These are phyloP conservation scores for Cymodocea nodosa DNA, from an alignment of 116 monocot species.

Conservation along the genomic window DNA sequence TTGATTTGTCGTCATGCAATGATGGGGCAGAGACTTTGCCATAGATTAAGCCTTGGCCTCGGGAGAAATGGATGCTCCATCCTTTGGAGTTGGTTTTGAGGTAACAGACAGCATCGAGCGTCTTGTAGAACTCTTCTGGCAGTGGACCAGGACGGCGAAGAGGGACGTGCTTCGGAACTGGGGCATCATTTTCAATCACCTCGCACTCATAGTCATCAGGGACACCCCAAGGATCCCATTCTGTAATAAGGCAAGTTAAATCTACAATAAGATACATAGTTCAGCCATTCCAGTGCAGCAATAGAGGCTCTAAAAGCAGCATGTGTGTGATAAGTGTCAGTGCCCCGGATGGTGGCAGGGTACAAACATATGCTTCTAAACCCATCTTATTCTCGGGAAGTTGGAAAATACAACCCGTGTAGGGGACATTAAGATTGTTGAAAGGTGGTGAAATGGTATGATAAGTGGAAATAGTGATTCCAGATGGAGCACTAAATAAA, in stretches of 20 bases:
- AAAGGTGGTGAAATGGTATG: too few relatives aligned
- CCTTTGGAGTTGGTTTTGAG: constrained; percentile 3
- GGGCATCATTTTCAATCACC: constrained; percentile 52
- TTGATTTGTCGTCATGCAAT: not conserved
- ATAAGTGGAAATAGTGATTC: too few relatives aligned
- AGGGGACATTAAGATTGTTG: too few relatives aligned
- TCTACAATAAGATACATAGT: not conserved
- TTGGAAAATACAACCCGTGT: too few relatives aligned
- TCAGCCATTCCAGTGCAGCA: too few relatives aligned
- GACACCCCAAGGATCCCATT: constrained; percentile 81
- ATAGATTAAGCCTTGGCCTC: not conserved
- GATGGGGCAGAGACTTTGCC: not conserved
- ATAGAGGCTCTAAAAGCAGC: too few relatives aligned
- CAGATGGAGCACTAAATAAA: too few relatives aligned
- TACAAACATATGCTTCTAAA: too few relatives aligned
- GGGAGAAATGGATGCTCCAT: constrained; percentile 1
- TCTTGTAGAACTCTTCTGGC: constrained; percentile 65
- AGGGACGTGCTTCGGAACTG: constrained; percentile 60
- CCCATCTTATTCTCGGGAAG: too few relatives aligned
- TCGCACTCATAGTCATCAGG: constrained; percentile 74
- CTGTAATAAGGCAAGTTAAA: constrained; percentile 27
- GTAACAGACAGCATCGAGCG: constrained; percentile 35
- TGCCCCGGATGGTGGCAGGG: too few relatives aligned
- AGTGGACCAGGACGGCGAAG: constrained; percentile 39
- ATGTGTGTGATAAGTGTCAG: too few relatives aligned